Conservation (phyloP, 345 rosid genomes). For the Lepidium aucheri region DNA sequence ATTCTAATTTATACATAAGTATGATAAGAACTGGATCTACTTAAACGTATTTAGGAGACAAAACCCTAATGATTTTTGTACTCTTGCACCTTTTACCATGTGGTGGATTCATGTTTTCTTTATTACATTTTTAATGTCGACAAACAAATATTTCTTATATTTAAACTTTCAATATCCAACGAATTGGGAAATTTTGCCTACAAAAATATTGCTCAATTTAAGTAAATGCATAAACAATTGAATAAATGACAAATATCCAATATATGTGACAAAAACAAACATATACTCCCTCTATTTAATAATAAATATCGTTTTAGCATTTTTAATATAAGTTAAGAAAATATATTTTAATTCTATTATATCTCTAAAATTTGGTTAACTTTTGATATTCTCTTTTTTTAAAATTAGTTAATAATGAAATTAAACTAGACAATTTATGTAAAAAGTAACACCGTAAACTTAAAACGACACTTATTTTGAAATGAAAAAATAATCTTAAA, state of each 20-base stretch:
- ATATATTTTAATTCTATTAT: too few relatives aligned
- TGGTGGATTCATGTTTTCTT: slow-evolving; percentile 3
- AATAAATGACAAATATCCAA: neutral
- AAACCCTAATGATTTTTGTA: slow-evolving; percentile 3
- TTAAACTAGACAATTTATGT: too few relatives aligned
- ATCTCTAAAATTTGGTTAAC: too few relatives aligned
- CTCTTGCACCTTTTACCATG: slow-evolving; percentile 1
- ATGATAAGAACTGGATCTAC: slow-evolving; percentile 5
- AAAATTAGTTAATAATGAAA: too few relatives aligned
- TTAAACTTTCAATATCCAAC: neutral
- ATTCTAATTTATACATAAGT: neutral
- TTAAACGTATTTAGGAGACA: slow-evolving; percentile 6
- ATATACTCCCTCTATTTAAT: too few relatives aligned
- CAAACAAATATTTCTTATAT: neutral
- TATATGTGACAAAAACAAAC: too few relatives aligned
- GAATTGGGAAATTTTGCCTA: neutral
- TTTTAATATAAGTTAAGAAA: too few relatives aligned
- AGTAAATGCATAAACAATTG: neutral
- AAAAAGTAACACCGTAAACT: too few relatives aligned
- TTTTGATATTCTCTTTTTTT: too few relatives aligned
- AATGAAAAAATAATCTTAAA: too few relatives aligned
- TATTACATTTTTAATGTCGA: neutral
- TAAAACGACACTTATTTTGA: too few relatives aligned
- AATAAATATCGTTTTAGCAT: too few relatives aligned
- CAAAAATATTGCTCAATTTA: neutral